Evolutionary conservation across 768 basidiomycete species (phyloP).

Genomic region (Dendrothele bispora): DNA sequence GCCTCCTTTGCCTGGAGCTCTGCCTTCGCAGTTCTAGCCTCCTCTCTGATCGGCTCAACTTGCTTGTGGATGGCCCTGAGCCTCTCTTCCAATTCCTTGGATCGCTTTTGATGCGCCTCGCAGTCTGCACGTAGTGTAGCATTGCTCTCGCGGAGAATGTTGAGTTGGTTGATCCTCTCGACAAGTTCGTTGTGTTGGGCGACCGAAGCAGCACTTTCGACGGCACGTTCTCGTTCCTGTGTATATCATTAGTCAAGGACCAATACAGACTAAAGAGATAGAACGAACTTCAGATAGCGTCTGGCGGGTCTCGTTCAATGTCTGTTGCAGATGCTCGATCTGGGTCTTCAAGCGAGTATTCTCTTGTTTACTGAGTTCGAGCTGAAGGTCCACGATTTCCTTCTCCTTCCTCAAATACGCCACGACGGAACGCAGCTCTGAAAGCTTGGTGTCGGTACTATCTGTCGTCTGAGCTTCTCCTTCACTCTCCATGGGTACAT

Average conservation of each 20-base stretch:
- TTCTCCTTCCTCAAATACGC: constrained; percentile 87
- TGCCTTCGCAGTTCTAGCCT: constrained; percentile 63
- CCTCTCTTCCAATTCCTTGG: constrained; percentile 64
- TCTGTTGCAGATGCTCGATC: constrained; percentile 70
- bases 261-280: background rate
- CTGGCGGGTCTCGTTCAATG: constrained; percentile 66
- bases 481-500: constrained; percentile 43
- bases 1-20: constrained; percentile 71
- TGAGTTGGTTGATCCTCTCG: constrained; percentile 84
- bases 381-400: constrained; percentile 86
- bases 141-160: constrained; percentile 86
- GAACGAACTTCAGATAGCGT: constrained; percentile 66
- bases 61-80: constrained; percentile 58
- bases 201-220: constrained; percentile 67
- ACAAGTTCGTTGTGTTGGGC: constrained; percentile 83
- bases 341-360: constrained; percentile 71
- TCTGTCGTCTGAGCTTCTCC: no score
- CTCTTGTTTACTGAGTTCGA: constrained; percentile 78
- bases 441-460: constrained; percentile 61
- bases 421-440: constrained; percentile 77
- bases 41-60: constrained; percentile 74
- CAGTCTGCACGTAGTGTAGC: constrained; percentile 78
- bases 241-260: constrained; percentile 2
- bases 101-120: constrained; percentile 67
- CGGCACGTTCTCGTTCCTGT: constrained; percentile 81